Evolutionary conservation across 495 filamentous ascomycete species (phyloP).

Genomic region (Stereocaulon alpinum): DNA sequence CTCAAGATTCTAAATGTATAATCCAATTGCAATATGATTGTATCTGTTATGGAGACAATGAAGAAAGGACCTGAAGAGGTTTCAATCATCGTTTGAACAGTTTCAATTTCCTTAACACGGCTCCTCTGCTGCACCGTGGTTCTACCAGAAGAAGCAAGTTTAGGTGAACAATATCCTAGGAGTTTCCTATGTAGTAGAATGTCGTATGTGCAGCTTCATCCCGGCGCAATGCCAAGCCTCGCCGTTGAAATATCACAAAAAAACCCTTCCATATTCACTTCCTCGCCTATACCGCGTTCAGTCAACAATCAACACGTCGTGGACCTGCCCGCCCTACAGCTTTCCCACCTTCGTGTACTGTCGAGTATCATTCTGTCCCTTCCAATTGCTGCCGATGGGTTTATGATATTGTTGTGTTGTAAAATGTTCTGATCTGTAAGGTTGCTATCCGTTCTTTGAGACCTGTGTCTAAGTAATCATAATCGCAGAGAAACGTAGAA

Average conservation of each 20-base stretch:
- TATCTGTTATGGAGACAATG: neutral
- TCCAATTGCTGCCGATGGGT: neutral
- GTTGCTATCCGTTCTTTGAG: too few relatives aligned
- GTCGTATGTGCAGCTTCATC: neutral
- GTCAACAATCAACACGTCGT: neutral
- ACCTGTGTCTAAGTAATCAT: neutral
- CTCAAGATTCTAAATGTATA: constrained; percentile 42
- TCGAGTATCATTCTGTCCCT: neutral
- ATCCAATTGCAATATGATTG: neutral
- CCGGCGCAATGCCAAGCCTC: neutral
- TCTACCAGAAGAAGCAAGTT: neutral
- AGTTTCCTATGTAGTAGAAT: neutral
- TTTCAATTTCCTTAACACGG: too few relatives aligned
- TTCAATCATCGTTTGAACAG: neutral
- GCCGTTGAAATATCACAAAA: neutral
- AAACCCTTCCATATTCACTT: neutral
- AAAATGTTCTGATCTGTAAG: neutral
- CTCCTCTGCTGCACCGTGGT: neutral
- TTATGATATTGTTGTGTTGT: neutral
- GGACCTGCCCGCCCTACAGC: neutral
- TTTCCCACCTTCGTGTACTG: too few relatives aligned
- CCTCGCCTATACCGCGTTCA: neutral
- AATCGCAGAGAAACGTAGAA: neutral
- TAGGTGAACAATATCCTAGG: neutral
- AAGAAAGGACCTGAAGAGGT: neutral